These are phyloP conservation scores for Saccharomycopsis sp. DNA, from an alignment of 805 yeast genomes.

Conservation along the genomic window DNA sequence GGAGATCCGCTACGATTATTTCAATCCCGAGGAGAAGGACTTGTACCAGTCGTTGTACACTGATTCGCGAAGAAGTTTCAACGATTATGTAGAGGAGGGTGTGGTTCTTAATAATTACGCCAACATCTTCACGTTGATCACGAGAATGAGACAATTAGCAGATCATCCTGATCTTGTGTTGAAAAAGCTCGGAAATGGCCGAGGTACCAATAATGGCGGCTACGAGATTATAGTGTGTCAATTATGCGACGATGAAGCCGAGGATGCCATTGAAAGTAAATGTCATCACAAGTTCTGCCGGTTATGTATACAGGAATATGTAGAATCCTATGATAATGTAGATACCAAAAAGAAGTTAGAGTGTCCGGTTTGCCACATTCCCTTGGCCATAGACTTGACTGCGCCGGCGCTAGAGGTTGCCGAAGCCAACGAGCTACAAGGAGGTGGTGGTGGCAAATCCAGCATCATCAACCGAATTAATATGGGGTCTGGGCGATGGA, in stretches of 20 bases:
- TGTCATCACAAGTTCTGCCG: constrained; percentile 95
- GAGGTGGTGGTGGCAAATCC: constrained; percentile 39
- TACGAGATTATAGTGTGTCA: constrained; percentile 71
- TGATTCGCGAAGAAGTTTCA: constrained; percentile 80
- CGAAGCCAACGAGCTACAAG: constrained; percentile 43
- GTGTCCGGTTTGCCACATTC: constrained; percentile 96
- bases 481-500: constrained; percentile 77
- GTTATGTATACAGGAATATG: constrained; percentile 84
- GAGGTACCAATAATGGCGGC: constrained; percentile 32
- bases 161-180: constrained; percentile 96
- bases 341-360: constrained; percentile 43
- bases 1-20: constrained; percentile 76
- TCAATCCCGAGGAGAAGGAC: constrained; percentile 94
- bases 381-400: constrained; percentile 79
- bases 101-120: constrained; percentile 96
- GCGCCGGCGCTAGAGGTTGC: constrained; percentile 80
- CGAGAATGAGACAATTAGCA: constrained; percentile 96
- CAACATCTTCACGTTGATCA: constrained; percentile 89
- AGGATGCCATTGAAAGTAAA: constrained; percentile 90
- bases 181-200: constrained; percentile 48
- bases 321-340: constrained; percentile 57
- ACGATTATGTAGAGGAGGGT: constrained; percentile 91
- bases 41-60: constrained; percentile 81
- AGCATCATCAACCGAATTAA: constrained; percentile 83
- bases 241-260: constrained; percentile 95